Evolutionary conservation across 1,284 basidiomycete species (phyloP).

Genomic region (Trichosporon ovoides): DNA sequence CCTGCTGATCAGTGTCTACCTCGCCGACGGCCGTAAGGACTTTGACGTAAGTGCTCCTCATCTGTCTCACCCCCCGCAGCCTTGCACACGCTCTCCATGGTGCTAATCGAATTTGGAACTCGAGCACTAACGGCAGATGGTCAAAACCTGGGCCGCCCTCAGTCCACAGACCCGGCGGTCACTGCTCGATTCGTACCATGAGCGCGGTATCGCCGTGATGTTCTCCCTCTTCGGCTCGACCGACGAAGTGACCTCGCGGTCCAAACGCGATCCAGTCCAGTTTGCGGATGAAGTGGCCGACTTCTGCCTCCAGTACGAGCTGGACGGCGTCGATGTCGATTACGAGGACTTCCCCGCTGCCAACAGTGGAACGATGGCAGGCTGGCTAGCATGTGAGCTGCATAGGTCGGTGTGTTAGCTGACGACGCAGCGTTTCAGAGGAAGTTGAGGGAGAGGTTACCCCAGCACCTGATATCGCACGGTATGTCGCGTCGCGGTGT

Average conservation of each 20-base stretch:
- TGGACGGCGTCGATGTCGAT: slow-evolving; percentile 54
- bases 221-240: slow-evolving; percentile 11
- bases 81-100: too few relatives aligned
- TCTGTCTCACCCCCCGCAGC: too few relatives aligned
- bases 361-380: slow-evolving; percentile 31
- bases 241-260: slow-evolving; percentile 20
- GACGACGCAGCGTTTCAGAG: slow-evolving; percentile 31
- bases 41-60: slow-evolving; percentile 21
- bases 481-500: too few relatives aligned
- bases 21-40: slow-evolving; percentile 19
- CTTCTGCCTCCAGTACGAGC: slow-evolving; percentile 45
- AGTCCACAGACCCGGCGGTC: neutral
- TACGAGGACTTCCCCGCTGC: slow-evolving; percentile 48
- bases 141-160: slow-evolving; percentile 12
- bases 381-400: slow-evolving; percentile 36
- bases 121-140: slow-evolving; percentile 13
- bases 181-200: slow-evolving; percentile 44
- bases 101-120: neutral
- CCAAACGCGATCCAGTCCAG: neutral
- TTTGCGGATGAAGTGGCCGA: slow-evolving; percentile 28
- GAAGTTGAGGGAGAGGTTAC: slow-evolving; percentile 32
- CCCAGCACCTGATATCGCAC: slow-evolving; percentile 42
- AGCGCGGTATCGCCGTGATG: slow-evolving; percentile 37
- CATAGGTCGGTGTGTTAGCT: neutral
- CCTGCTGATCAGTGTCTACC: slow-evolving; percentile 51